Percentiles rank a stretch among this genome's conserved stretches.
phyloP scores from a whole-genome alignment of 305 asterid species.

The Fraxinus platypoda region DNA sequence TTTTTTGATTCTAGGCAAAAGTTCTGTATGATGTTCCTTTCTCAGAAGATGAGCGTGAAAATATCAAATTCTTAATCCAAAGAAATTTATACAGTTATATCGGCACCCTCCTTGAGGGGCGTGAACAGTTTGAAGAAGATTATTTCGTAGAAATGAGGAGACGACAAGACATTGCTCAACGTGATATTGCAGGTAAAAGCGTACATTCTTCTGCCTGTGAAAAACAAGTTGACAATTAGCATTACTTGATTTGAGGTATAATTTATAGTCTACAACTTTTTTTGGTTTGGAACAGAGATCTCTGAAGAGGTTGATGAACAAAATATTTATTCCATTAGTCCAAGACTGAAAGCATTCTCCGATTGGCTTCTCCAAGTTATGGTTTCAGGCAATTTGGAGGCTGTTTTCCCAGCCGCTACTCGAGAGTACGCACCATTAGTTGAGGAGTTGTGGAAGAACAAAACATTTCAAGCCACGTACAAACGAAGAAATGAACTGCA shows the following conservation, averaged over 20 bases:
- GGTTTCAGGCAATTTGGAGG: conserved; percentile 73
- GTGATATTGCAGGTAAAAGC: conserved; percentile 71
- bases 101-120: conserved; percentile 72
- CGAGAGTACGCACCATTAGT: conserved; percentile 67
- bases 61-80: conserved; percentile 62
- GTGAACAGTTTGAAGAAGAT: conserved; percentile 68
- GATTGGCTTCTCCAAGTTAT: conserved; percentile 68
- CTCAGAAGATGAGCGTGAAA: conserved; percentile 72
- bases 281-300: conserved; percentile 31
- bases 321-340: conserved; percentile 53
- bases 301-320: conserved; percentile 42
- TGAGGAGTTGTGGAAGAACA: conserved; percentile 69
- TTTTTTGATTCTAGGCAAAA: conserved; percentile 59
- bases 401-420: conserved; percentile 83
- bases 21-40: conserved; percentile 63
- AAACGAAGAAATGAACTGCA: conserved; percentile 64
- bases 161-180: conserved; percentile 37
- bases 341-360: conserved; percentile 62
- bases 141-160: conserved; percentile 41
- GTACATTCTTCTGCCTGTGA: background rate
- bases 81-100: conserved; percentile 67
- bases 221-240: background rate
- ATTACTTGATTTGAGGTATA: background rate
- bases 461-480: conserved; percentile 76
- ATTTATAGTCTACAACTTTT: background rate